These are phyloP conservation scores for Rhodamnia rubescens DNA, from an alignment of 345 rosid species.

Conservation along the genomic window DNA sequence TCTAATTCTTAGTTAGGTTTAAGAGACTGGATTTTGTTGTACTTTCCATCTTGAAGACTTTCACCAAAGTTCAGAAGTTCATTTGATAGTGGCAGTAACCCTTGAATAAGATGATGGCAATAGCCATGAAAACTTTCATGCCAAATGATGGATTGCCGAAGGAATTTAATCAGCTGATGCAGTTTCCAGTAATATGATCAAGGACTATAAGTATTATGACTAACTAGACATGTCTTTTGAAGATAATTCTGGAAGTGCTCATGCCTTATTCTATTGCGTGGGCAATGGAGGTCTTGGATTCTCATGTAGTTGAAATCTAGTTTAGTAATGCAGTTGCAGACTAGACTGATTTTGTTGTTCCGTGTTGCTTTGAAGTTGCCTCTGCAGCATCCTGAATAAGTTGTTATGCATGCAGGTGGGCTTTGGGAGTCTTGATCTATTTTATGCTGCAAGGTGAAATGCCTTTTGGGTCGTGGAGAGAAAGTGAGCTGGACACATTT, in stretches of 20 bases:
- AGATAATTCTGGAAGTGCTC: not conserved
- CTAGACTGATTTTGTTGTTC: not conserved
- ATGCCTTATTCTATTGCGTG: not conserved
- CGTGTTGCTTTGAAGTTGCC: not conserved
- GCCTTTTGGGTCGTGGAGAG: slow-evolving; percentile 91
- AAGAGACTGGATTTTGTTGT: not conserved
- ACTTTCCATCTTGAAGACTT: not conserved
- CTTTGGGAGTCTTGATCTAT: slow-evolving; percentile 73
- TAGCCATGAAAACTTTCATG: not conserved
- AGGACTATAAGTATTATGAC: not conserved
- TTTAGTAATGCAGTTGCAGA: not conserved
- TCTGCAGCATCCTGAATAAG: not conserved
- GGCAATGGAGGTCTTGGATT: not conserved
- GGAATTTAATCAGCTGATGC: not conserved
- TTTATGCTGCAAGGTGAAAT: slow-evolving; percentile 71
- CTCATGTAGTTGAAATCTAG: not conserved
- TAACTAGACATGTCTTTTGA: not conserved
- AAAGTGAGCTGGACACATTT: slow-evolving; percentile 56
- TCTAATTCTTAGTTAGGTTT: not conserved
- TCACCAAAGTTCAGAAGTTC: not conserved
- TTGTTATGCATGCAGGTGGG: slow-evolving; percentile 52
- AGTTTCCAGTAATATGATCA: not conserved
- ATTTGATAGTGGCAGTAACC: not conserved
- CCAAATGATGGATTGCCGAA: not conserved
- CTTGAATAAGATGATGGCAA: not conserved